Evolutionary conservation across 1,139 yeast genomes (phyloP), one percentile per base, ranked within the genome.

Genomic region (Yamadazyma aaseri): DNA sequence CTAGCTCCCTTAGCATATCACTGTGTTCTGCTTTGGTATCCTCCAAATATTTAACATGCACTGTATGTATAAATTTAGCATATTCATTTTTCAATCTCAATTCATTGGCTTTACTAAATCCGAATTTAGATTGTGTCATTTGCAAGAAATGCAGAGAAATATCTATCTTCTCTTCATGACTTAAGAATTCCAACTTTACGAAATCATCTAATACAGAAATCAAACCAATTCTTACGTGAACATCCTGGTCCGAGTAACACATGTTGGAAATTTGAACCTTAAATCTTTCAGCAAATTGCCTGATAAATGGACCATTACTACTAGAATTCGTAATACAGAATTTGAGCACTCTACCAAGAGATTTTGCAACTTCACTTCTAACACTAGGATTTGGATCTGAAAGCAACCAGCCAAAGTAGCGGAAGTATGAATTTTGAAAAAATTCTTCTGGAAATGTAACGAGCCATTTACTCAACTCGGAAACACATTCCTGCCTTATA

Each of bases 351-450:
- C 65, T 76, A 3, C 75, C 62, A 31, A 90, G 59, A 3, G 74
- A 71, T 45, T 70, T 76, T 14, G 84, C 54, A 1, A 79, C 89
- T 47, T 85, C 92, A 5, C 65, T 53, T 44, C 96, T 71, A 1
- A 86, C 94, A 3, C 56, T 45, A 11, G 73, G 58, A 14, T 75
- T 71, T 2, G 79, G 70, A 50, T 90, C 97, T 6, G 92, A 80
- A 30, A 89, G 61, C 15, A 86, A 66, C 94, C 95, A 85, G 3
- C 96, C 96, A 51, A 83, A 74, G 52, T 85, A 86, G 41, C 90
- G 73, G 40, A 89, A 66, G 51, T 79, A 85, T 1, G 79, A 63
- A 2, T 83, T 80, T 40, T 80, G 85, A 46, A 84, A 71, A 49
- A 85, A 89, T 36, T 71, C 63, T 37, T 81, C 87, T 0, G 96